phyloP scores from a whole-genome alignment of 371 early-diverging fungal species.

The Rhizopus arrhizus region DNA sequence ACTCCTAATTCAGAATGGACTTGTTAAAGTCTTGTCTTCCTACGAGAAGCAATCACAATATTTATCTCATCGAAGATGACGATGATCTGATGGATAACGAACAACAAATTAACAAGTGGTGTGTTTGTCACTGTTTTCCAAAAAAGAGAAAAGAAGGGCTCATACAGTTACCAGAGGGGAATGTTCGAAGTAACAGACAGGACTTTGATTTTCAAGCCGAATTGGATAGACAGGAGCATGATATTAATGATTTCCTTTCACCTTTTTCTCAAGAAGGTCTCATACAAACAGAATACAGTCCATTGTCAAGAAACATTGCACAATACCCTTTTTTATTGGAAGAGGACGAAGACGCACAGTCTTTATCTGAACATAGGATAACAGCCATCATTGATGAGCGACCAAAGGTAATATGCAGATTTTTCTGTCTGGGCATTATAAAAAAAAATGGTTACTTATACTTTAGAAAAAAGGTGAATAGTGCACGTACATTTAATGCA shows the following conservation, averaged over 20 bases:
- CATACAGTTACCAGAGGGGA: constrained; percentile 12
- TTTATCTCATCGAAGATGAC: constrained; percentile 16
- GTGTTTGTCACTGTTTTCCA: constrained; percentile 9
- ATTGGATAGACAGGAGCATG: constrained; percentile 24
- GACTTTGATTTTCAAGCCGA: constrained; percentile 10
- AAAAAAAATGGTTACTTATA: neutral
- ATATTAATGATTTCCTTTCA: constrained; percentile 18
- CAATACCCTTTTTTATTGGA: neutral
- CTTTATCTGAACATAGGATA: constrained; percentile 25
- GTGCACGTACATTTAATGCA: constrained; percentile 5
- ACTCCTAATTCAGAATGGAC: constrained; percentile 3
- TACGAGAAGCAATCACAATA: neutral
- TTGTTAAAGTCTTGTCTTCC: constrained; percentile 5
- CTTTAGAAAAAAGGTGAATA: constrained; percentile 6
- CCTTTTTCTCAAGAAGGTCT: neutral
- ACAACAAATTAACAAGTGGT: neutral
- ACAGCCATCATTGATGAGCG: constrained; percentile 24
- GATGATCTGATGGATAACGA: constrained; percentile 2
- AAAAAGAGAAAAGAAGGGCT: constrained; percentile 2
- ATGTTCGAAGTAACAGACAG: neutral
- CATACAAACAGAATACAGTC: constrained; percentile 2
- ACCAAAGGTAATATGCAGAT: constrained; percentile 11
- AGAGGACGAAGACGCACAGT: constrained; percentile 26
- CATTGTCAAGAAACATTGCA: neutral
- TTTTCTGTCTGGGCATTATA: neutral